Evolutionary conservation across 306 rosid genomes (phyloP).

Genomic region (Geum urbanum): DNA sequence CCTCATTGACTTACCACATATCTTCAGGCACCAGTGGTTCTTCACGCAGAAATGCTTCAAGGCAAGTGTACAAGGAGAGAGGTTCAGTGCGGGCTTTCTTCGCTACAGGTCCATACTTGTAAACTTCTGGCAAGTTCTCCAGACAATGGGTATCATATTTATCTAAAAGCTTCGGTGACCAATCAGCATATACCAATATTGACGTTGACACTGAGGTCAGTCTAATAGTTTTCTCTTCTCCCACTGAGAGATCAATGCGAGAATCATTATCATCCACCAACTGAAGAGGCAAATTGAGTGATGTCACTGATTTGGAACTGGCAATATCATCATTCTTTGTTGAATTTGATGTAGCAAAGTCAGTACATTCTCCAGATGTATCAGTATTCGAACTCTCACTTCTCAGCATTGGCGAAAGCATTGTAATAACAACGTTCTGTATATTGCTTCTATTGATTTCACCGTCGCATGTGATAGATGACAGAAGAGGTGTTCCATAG

Average conservation of each 20-base stretch:
- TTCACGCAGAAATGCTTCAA: conserved; percentile 95
- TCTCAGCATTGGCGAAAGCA: conserved; percentile 71
- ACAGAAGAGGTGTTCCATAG: conserved; percentile 75
- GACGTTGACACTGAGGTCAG: conserved; percentile 45
- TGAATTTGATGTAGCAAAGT: conserved; percentile 36
- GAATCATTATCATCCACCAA: conserved; percentile 65
- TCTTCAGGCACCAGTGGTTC: conserved; percentile 99
- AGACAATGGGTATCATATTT: conserved; percentile 61
- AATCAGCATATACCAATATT: conserved; percentile 63
- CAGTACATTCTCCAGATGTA: conserved; percentile 43
- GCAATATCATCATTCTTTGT: conserved; percentile 42
- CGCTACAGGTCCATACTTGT: conserved; percentile 74
- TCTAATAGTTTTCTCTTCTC: conserved; percentile 62
- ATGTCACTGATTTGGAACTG: conserved; percentile 35
- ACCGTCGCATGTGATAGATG: conserved; percentile 62
- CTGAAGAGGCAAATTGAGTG: conserved; percentile 62
- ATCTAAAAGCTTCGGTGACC: conserved; percentile 77
- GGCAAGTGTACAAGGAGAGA: conserved; percentile 87
- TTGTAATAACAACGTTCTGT: conserved; percentile 51
- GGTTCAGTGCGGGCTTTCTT: conserved; percentile 95
- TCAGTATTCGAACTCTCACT: conserved; percentile 40
- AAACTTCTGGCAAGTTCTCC: conserved; percentile 79
- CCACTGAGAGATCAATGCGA: conserved; percentile 78
- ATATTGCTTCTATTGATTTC: conserved; percentile 59
- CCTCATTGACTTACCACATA: conserved; percentile 69